These are phyloP conservation scores for Kingdonia uniflora DNA, from an alignment of 164 flowering plant species.

Conservation along the genomic window DNA sequence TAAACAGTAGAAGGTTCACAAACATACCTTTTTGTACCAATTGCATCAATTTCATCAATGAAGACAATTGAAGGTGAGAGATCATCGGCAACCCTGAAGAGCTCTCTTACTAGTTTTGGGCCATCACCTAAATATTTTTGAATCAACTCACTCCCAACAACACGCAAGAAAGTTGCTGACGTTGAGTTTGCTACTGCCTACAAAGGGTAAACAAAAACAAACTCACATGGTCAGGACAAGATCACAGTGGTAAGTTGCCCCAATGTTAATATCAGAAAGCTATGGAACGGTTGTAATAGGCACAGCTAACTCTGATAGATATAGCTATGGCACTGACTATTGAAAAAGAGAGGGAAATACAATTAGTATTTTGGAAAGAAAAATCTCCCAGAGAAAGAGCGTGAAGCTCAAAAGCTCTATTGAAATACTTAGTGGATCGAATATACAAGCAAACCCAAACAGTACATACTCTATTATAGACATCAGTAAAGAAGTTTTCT, in stretches of 20 bases:
- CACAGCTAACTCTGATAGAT: no score
- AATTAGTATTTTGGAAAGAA: no score
- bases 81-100: conserved; percentile 94
- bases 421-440: no score
- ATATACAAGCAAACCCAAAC: no score
- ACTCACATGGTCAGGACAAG: conserved; percentile 1
- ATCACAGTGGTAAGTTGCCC: neutral
- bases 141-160: conserved; percentile 88
- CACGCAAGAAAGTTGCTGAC: conserved; percentile 91
- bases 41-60: conserved; percentile 95
- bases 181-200: conserved; percentile 98
- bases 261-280: no score
- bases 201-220: conserved; percentile 13
- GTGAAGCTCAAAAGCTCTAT: no score
- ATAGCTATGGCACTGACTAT: no score
- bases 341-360: no score
- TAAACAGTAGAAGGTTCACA: neutral
- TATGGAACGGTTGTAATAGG: no score
- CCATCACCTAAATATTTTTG: conserved; percentile 96
- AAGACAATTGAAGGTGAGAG: conserved; percentile 95
- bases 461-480: no score
- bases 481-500: no score
- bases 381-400: no score
- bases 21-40: conserved; percentile 80
- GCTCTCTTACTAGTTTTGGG: conserved; percentile 90